Conservation (phyloP, 176 grass and related monocot genomes). For the Oryza rufipogon region DNA sequence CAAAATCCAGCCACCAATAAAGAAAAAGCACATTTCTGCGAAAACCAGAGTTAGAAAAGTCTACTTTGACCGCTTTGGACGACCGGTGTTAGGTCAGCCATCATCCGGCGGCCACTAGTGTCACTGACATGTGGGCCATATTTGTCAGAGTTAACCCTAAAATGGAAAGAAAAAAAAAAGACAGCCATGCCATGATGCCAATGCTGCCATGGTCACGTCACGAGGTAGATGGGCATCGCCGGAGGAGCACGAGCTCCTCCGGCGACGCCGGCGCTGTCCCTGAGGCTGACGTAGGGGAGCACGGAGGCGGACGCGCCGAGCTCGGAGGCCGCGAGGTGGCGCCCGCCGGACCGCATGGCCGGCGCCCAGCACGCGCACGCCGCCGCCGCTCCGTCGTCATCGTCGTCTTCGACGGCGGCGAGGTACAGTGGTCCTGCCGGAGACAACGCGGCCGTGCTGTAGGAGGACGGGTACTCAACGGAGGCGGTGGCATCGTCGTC, state of each 20-base stretch:
- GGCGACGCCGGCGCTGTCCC: neutral
- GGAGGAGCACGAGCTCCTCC: neutral
- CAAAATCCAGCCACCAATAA: neutral
- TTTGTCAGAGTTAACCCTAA: neutral
- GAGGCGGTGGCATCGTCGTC: neutral
- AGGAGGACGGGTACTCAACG: neutral
- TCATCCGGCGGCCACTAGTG: neutral
- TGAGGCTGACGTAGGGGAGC: conserved; percentile 54
- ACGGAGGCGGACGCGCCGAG: conserved; percentile 21
- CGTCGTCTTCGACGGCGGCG: conserved; percentile 6
- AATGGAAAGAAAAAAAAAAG: no score
- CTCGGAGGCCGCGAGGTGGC: conserved; percentile 46
- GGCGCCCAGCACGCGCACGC: conserved; percentile 45
- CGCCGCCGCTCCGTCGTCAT: neutral
- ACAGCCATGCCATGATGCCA: no score
- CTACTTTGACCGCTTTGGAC: neutral
- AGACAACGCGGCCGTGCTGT: neutral
- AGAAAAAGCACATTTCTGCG: neutral
- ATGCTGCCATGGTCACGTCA: conserved; percentile 41
- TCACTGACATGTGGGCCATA: neutral
- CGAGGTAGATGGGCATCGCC: conserved; percentile 69
- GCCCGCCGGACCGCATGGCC: conserved; percentile 26
- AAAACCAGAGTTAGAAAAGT: neutral
- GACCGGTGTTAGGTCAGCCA: neutral
- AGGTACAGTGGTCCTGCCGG: conserved; percentile 32